phyloP scores from a whole-genome alignment of 2,329 filamentous ascomycete species.

The Sordariomycetes sp. region DNA sequence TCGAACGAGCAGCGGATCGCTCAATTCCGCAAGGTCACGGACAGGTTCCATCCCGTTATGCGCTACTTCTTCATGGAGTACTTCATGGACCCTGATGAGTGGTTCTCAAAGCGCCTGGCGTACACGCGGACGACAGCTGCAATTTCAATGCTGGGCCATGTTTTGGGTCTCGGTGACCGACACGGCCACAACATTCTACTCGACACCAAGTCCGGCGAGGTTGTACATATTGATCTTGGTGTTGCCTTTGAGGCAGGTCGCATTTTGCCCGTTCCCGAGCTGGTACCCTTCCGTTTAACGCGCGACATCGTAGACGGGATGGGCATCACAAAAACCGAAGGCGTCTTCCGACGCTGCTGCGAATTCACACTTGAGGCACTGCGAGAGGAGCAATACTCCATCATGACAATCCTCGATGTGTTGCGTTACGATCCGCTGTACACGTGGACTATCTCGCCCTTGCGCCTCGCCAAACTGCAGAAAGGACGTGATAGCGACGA shows the following conservation, averaged over 20 bases:
- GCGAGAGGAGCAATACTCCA: conserved; percentile 89
- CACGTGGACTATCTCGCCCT: conserved; percentile 80
- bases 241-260: conserved; percentile 96
- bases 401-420: conserved; percentile 98
- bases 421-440: conserved; percentile 96
- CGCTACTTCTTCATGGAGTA: conserved; percentile 95
- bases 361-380: conserved; percentile 95
- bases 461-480: conserved; percentile 55
- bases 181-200: conserved; percentile 96
- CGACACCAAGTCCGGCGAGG: conserved; percentile 82
- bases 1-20: conserved; percentile 62
- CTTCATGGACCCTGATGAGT: conserved; percentile 89
- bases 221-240: conserved; percentile 93
- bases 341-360: conserved; percentile 94
- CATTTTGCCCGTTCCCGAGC: conserved; percentile 88
- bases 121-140: conserved; percentile 92
- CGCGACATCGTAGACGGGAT: conserved; percentile 94
- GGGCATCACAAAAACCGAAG: conserved; percentile 90
- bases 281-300: conserved; percentile 91
- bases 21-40: conserved; percentile 68
- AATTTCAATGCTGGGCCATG: conserved; percentile 88
- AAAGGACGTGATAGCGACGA: conserved; percentile 47
- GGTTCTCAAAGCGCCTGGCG: conserved; percentile 81
- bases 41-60: conserved; percentile 86
- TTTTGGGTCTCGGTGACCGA: conserved; percentile 85